Base-by-base conservation (phyloP, 768 basidiomycete species). In the Thelephora ganbajun region DNA sequence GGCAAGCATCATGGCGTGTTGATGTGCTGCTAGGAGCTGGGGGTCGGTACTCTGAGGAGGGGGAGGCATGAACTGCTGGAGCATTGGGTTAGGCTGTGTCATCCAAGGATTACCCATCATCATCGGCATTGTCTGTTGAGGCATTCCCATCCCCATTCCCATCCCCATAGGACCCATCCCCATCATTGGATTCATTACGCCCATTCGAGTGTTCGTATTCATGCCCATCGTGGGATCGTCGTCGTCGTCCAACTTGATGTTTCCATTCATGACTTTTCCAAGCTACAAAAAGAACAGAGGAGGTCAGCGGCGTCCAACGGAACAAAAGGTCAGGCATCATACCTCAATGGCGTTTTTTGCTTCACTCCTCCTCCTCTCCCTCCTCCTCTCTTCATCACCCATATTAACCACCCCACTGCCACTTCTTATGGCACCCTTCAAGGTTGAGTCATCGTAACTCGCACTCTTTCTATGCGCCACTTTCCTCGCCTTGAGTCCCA, bases 331-430 rank as follows among this genome's bases (percentile, higher is more conserved):
- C 2, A 33, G 41, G 19, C 53, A 44, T 63, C 74, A n/a, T 46
- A 90, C 88, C 78, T 91, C 84, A 58, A 89, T 83, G 30, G 88
- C 83, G 58, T 85, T 83, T 61, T 75, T 81, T n/a, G 89, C 86
- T 59, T 91, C 88, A 56, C 72, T 74, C 54, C 88, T 69, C 61
- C 89, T 70, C 57, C 89, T 69, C 58, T 88, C 83, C 51, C 69
- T 74, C 59, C 85, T 73, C 61, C 71, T 71, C 54, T 69, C 67
- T 61, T 85, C 74, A 18, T 68, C 65, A 9, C 5, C 9, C 26
- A 30, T 30, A 11, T 62, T 55, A 33, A 56, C 55, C 19, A 55
- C 51, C 11, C 36, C 44, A 46, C 55, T 57, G 26, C 4, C 26
- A 9, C 26, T 9, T 30, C 9, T 30, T 9, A 54, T 55, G 18